These are phyloP conservation scores for Solanum chmielewskii DNA, from an alignment of 257 asterid species.

Conservation along the genomic window DNA sequence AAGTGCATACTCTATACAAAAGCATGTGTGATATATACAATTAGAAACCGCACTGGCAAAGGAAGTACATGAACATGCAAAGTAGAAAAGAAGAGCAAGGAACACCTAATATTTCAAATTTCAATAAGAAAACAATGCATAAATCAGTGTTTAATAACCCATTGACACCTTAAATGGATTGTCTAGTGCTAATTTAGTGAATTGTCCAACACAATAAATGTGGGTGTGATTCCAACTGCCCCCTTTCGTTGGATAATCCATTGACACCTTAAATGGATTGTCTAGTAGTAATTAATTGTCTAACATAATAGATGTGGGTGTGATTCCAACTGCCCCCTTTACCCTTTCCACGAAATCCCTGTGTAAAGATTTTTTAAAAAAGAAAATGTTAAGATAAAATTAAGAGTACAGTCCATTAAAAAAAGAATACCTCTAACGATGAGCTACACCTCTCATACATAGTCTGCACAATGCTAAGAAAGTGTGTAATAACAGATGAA, in stretches of 20 bases:
- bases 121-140: background rate
- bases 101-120: background rate
- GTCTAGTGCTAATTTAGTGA: background rate
- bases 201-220: background rate
- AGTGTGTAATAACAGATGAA: slow-evolving; percentile 45
- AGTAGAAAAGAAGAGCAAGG: background rate
- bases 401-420: background rate
- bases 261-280: background rate
- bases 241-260: background rate
- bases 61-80: background rate
- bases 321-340: background rate
- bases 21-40: background rate
- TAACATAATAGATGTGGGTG: background rate
- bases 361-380: background rate
- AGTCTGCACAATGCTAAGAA: slow-evolving; percentile 52
- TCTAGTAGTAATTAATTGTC: background rate
- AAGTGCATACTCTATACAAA: background rate
- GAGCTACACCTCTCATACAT: slow-evolving; percentile 81
- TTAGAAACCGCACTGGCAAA: background rate
- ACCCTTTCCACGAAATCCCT: background rate
- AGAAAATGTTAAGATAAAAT: background rate
- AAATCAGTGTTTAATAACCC: background rate
- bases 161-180: background rate
- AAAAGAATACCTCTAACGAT: slow-evolving; percentile 59
- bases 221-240: background rate